A percentile compares a stretch with the other conserved stretches of the same genome.
Conservation (phyloP, 345 rosid species). For the Erysimum cheiranthoides region DNA sequence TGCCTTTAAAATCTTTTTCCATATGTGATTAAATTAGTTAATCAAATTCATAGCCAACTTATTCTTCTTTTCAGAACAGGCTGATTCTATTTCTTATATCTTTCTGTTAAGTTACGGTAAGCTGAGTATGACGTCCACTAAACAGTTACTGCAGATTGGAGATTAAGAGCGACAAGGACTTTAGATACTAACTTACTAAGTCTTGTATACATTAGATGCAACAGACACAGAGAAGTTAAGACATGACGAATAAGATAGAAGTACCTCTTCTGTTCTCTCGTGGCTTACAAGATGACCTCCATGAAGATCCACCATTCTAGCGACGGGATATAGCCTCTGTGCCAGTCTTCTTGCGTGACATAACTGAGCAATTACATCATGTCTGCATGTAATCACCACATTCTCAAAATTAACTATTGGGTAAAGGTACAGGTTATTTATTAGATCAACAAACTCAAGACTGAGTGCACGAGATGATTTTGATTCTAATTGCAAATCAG, state of each 20-base stretch:
- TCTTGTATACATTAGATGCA: not conserved
- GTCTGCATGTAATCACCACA: slow-evolving; percentile 53
- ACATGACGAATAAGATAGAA: not conserved
- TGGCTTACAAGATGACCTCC: slow-evolving; percentile 99
- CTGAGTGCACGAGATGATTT: not conserved
- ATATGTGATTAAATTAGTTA: not conserved
- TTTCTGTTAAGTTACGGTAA: not conserved
- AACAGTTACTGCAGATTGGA: slow-evolving; percentile 1
- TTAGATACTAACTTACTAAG: not conserved
- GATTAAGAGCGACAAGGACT: not conserved
- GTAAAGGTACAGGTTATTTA: slow-evolving; percentile 12
- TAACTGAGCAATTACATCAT: slow-evolving; percentile 92
- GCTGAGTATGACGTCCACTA: slow-evolving; percentile 8
- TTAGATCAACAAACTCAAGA: not conserved
- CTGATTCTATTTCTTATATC: not conserved
- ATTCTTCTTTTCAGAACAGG: not conserved
- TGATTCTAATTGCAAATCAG: not conserved
- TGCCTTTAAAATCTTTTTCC: not conserved
- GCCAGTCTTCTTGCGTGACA: slow-evolving; percentile 86
- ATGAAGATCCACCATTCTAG: slow-evolving; percentile 93
- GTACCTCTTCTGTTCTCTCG: slow-evolving; percentile 92
- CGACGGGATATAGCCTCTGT: slow-evolving; percentile 73
- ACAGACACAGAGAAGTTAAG: slow-evolving; percentile 24
- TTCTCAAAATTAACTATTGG: not conserved
- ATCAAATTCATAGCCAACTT: slow-evolving; percentile 21